phyloP scores from a whole-genome alignment of 768 basidiomycete species.

The Trametes coccinea region DNA sequence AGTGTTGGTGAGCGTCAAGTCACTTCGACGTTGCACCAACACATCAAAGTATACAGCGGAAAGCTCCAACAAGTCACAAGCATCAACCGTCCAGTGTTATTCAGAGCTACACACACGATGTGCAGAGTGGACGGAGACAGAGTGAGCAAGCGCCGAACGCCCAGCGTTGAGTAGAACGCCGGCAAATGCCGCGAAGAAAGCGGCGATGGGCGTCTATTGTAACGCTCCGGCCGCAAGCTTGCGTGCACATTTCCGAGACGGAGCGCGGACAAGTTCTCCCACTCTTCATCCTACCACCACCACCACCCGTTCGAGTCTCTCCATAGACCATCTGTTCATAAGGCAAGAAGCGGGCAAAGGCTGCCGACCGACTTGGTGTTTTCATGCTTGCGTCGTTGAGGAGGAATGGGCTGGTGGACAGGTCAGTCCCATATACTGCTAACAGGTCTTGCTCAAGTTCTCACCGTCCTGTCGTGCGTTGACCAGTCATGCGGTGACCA shows the following conservation, averaged over 20 bases:
- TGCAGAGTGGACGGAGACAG: too few species aligned
- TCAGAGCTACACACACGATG: too few species aligned
- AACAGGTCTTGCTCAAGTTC: neutral
- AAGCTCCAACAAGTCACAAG: too few species aligned
- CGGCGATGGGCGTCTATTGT: neutral
- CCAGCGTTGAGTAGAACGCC: too few species aligned
- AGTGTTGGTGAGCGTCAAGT: too few species aligned
- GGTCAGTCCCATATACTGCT: constrained; percentile 30
- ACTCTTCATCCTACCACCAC: neutral
- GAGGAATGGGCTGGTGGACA: constrained; percentile 40
- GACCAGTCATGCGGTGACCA: constrained; percentile 19
- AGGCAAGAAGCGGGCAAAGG: neutral
- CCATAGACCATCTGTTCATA: neutral
- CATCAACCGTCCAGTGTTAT: too few species aligned
- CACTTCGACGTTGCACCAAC: too few species aligned
- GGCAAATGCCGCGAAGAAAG: neutral
- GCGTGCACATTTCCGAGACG: constrained; percentile 15
- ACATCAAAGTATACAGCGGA: too few species aligned
- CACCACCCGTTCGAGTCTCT: neutral
- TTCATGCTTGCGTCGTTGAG: constrained; percentile 42
- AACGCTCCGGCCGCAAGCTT: constrained; percentile 1
- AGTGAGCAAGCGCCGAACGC: too few species aligned
- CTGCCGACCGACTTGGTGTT: neutral
- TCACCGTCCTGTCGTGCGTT: neutral
- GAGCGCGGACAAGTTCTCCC: neutral